phyloP scores from a whole-genome alignment of 352 stramenopile species.

The Phytopythium aichiense region DNA sequence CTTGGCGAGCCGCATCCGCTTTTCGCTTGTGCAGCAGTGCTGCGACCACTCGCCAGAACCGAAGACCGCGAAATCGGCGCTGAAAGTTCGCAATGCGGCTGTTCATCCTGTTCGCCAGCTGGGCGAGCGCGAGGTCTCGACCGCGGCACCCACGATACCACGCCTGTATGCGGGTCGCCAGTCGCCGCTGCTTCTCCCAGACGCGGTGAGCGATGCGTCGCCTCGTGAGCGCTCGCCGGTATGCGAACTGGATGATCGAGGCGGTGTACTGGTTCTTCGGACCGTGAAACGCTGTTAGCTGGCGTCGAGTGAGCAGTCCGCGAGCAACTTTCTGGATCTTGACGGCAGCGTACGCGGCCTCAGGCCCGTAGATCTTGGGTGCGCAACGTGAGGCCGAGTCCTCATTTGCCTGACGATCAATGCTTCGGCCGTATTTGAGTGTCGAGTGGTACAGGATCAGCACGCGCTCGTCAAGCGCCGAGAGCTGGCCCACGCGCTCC shows the following conservation, averaged over 20 bases:
- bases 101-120: slow-evolving; percentile 23
- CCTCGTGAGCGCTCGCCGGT: slow-evolving; percentile 18
- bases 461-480: slow-evolving; percentile 50
- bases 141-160: slow-evolving; percentile 38
- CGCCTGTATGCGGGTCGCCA: slow-evolving; percentile 30
- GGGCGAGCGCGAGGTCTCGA: slow-evolving; percentile 21
- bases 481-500: slow-evolving; percentile 9
- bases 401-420: slow-evolving; percentile 2
- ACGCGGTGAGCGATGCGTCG: slow-evolving; percentile 21
- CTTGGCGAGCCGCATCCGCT: slow-evolving; percentile 18
- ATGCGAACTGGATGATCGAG: slow-evolving; percentile 31
- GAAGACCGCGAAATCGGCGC: slow-evolving; percentile 32
- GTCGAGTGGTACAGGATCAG: slow-evolving; percentile 62
- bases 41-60: slow-evolving; percentile 41
- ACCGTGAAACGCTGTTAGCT: slow-evolving; percentile 33
- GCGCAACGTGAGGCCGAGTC: not conserved
- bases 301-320: slow-evolving; percentile 25
- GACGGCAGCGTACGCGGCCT: slow-evolving; percentile 53
- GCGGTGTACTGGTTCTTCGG: slow-evolving; percentile 33
- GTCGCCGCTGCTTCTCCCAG: slow-evolving; percentile 14
- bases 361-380: slow-evolving; percentile 28
- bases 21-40: slow-evolving; percentile 27
- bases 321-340: slow-evolving; percentile 54
- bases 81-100: slow-evolving; percentile 37
- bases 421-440: slow-evolving; percentile 27